Evolutionary conservation across 139 green algal genomes (phyloP).

Genomic region (Desmodesmus armatus): DNA sequence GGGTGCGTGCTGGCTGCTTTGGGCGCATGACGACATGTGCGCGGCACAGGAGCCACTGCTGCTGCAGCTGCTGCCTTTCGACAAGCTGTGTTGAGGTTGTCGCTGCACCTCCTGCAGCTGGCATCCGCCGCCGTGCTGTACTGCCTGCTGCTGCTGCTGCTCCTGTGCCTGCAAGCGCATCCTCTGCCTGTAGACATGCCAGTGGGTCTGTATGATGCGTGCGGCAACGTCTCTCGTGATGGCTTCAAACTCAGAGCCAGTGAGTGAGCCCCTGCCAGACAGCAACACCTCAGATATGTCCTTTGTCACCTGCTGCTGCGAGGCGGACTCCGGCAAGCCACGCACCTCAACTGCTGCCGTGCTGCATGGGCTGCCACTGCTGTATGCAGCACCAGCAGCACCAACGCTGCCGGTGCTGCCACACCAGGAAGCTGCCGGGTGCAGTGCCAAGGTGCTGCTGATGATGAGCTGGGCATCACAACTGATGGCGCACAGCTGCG

Average conservation of each 20-base stretch:
- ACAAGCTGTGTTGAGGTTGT: not conserved
- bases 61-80: not conserved
- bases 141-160: slow-evolving; percentile 14
- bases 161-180: not conserved
- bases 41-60: not conserved
- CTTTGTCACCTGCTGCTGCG: not conserved
- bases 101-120: not conserved
- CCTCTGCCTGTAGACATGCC: slow-evolving; percentile 28
- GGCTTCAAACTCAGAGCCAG: slow-evolving; percentile 36
- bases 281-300: not conserved
- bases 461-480: not conserved
- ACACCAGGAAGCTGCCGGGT: not conserved
- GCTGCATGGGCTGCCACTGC: not conserved
- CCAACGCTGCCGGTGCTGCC: not conserved
- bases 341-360: not conserved
- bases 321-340: no score
- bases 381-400: not conserved
- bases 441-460: not conserved
- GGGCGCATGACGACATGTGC: not conserved
- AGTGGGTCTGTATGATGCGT: slow-evolving; percentile 69
- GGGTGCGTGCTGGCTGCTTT: not conserved
- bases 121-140: not conserved
- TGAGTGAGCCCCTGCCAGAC: not conserved
- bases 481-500: not conserved
- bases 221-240: slow-evolving; percentile 65